Percentiles rank a stretch among this genome's conserved stretches.
phyloP scores from a whole-genome alignment of 768 basidiomycete genomes.

The Tephrocybe sp. region DNA sequence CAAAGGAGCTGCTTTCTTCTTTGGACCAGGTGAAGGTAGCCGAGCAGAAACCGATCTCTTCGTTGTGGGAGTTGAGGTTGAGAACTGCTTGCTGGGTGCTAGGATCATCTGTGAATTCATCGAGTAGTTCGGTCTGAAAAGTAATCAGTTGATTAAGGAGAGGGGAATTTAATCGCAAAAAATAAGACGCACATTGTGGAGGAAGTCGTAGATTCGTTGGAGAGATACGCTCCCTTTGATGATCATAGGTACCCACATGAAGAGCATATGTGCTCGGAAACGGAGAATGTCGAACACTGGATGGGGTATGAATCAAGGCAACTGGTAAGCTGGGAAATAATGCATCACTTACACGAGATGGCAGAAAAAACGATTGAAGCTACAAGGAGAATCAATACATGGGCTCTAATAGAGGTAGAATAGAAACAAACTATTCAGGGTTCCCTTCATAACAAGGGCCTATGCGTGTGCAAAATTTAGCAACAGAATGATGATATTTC shows the following conservation, averaged over 20 bases:
- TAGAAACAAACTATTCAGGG: slow-evolving; percentile 8
- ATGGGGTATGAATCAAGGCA: background rate
- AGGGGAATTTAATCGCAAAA: background rate
- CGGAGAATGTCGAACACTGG: slow-evolving; percentile 60
- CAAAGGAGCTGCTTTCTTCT: slow-evolving; percentile 14
- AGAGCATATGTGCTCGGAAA: slow-evolving; percentile 37
- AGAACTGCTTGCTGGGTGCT: slow-evolving; percentile 5
- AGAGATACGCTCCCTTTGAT: slow-evolving; percentile 57
- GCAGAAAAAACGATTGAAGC: slow-evolving; percentile 16
- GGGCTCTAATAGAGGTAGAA: no score
- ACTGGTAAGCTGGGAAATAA: background rate
- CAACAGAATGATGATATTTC: background rate
- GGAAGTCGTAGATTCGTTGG: slow-evolving; percentile 43
- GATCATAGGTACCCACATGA: slow-evolving; percentile 21
- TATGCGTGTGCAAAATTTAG: background rate
- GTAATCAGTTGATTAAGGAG: background rate
- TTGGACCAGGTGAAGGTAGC: slow-evolving; percentile 57
- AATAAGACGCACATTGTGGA: slow-evolving; percentile 27
- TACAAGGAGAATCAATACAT: background rate
- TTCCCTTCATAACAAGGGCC: slow-evolving; percentile 13
- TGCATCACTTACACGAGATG: slow-evolving; percentile 9
- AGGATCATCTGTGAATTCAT: slow-evolving; percentile 28
- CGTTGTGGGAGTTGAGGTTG: slow-evolving; percentile 11
- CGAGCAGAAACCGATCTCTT: slow-evolving; percentile 48
- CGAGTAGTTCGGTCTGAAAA: slow-evolving; percentile 44